phyloP scores from a whole-genome alignment of 2,329 filamentous ascomycete species.

The Cadophora luteo-olivacea region DNA sequence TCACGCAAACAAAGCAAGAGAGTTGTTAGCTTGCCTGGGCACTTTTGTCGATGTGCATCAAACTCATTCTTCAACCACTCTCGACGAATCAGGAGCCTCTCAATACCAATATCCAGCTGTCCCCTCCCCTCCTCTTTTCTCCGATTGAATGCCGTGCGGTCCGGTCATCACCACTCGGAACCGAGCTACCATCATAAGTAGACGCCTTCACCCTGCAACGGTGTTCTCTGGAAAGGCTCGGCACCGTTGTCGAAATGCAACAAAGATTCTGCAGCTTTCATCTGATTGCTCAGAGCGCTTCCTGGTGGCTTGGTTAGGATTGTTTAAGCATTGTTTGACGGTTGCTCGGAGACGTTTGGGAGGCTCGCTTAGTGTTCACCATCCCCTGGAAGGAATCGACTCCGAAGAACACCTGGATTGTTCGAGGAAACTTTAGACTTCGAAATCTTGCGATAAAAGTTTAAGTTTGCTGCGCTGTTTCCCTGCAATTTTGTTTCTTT shows the following conservation, averaged over 20 bases:
- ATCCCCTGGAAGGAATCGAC: neutral
- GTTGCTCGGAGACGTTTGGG: neutral
- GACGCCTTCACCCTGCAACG: neutral
- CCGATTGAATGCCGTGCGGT: conserved; percentile 5
- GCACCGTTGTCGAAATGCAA: conserved; percentile 14
- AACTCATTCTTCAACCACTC: neutral
- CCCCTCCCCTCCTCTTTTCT: neutral
- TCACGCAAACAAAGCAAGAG: neutral
- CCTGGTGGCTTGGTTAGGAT: neutral
- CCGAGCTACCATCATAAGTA: neutral
- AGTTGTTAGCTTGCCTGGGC: conserved; percentile 16
- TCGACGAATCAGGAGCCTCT: neutral
- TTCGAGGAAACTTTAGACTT: too few species aligned
- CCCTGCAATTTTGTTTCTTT: neutral
- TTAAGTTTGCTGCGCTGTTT: neutral
- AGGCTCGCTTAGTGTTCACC: neutral
- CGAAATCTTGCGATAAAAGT: too few species aligned
- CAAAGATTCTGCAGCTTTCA: neutral
- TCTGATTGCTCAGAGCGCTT: neutral
- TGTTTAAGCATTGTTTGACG: conserved; percentile 16
- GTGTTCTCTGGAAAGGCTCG: neutral
- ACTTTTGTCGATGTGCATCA: conserved; percentile 18
- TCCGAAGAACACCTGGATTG: too few species aligned
- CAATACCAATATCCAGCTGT: neutral
- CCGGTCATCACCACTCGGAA: conserved; percentile 9